Evolutionary conservation across 352 stramenopile genomes (phyloP).

Genomic region (Globisporangium alternatum): DNA sequence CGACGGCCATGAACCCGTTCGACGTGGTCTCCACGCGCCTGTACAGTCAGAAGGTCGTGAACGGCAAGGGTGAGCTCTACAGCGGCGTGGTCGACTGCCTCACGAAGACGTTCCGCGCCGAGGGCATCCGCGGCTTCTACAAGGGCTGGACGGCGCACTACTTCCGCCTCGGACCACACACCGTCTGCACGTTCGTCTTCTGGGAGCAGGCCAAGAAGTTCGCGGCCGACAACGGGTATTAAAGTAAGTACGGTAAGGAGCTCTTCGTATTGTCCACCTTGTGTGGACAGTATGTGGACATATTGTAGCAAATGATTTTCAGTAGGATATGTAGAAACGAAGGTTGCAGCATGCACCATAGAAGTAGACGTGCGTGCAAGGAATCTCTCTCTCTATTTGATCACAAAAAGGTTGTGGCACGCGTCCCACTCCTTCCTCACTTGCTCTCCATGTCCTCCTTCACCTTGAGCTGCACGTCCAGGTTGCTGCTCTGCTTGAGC

Average conservation of each 20-base stretch:
- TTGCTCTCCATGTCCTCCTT: constrained; percentile 18
- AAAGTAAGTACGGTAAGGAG: constrained; percentile 12
- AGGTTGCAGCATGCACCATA: background rate
- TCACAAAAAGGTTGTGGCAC: background rate
- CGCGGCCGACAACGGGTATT: constrained; percentile 62
- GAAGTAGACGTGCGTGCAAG: background rate
- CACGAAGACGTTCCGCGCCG: constrained; percentile 70
- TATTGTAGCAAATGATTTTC: background rate
- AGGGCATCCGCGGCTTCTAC: constrained; percentile 81
- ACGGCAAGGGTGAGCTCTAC: constrained; percentile 84
- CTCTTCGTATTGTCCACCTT: background rate
- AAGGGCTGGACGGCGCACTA: constrained; percentile 88
- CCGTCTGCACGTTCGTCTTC: constrained; percentile 85
- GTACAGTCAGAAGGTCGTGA: constrained; percentile 86
- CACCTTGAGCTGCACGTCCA: constrained; percentile 37
- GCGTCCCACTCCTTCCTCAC: constrained; percentile 7
- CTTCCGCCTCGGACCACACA: constrained; percentile 84
- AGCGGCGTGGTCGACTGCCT: constrained; percentile 73
- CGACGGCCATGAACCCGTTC: constrained; percentile 87
- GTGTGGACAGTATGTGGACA: background rate
- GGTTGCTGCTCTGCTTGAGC: constrained; percentile 92
- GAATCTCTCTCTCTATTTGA: constrained; percentile 1
- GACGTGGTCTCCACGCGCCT: constrained; percentile 85
- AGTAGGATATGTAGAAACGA: background rate
- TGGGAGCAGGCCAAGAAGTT: constrained; percentile 84